These are phyloP conservation scores for Arthrocladium fulminans DNA, from an alignment of 2,329 filamentous ascomycete species.

Conservation along the genomic window DNA sequence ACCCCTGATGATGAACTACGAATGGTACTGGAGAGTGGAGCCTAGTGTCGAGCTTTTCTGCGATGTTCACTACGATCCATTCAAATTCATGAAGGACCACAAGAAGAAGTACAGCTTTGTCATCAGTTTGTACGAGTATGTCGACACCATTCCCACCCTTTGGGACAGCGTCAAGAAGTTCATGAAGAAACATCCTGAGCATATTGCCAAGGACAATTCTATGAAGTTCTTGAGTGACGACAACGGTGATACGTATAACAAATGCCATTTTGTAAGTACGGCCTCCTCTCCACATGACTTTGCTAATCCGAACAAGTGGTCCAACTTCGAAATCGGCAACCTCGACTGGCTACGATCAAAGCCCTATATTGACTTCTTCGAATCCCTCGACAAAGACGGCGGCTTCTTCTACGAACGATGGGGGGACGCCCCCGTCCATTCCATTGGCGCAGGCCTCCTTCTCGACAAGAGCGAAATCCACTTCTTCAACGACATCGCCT, in stretches of 20 bases:
- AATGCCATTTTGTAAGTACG: conserved; percentile 81
- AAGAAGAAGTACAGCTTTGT: conserved; percentile 98
- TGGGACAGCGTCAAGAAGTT: conserved; percentile 96
- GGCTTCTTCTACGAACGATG: conserved; percentile 99
- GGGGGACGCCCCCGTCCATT: conserved; percentile 96
- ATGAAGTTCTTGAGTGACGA: conserved; percentile 91
- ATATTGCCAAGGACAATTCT: conserved; percentile 73
- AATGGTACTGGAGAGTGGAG: conserved; percentile 99
- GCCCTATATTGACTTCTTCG: conserved; percentile 84
- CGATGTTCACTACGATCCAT: conserved; percentile 90
- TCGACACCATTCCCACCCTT: conserved; percentile 88
- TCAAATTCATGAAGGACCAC: conserved; percentile 92
- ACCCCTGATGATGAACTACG: conserved; percentile 84
- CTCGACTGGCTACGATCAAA: conserved; percentile 86
- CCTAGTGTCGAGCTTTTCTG: conserved; percentile 94
- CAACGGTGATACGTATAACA: conserved; percentile 83
- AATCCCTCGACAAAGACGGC: conserved; percentile 76
- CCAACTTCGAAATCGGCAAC: conserved; percentile 95
- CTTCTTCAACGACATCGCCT: conserved; percentile 98
- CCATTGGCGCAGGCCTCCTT: conserved; percentile 82
- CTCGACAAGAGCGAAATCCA: conserved; percentile 90
- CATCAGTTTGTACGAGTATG: conserved; percentile 90
- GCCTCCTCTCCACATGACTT: conserved; percentile 9
- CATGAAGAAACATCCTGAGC: conserved; percentile 80
- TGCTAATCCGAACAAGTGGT: conserved; percentile 58